Percentiles rank a stretch among this genome's conserved stretches.
Conservation (phyloP, 164 flowering plant species). For the Piper betle region DNA sequence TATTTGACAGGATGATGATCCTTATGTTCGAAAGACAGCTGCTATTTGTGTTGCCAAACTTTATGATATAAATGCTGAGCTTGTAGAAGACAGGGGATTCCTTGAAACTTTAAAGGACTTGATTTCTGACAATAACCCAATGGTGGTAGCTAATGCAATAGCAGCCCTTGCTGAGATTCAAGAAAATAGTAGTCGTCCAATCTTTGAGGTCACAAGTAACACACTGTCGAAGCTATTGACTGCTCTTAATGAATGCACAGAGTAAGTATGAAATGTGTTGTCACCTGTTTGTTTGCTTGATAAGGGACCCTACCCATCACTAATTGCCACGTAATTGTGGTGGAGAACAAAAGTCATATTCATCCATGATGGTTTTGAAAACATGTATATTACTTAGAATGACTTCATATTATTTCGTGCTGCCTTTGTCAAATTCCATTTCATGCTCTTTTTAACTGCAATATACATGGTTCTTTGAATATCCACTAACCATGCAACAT, state of each 20-base stretch:
- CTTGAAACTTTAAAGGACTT: conserved; percentile 91
- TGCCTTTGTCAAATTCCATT: no score
- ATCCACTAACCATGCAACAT: no score
- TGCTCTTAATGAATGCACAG: conserved; percentile 96
- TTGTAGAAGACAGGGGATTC: conserved; percentile 97
- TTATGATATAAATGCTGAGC: conserved; percentile 95
- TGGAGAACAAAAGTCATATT: no score
- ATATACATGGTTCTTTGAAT: no score
- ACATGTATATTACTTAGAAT: no score
- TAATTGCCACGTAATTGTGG: no score
- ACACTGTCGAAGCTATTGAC: conserved; percentile 93
- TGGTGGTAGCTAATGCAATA: conserved; percentile 99
- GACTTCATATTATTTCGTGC: no score
- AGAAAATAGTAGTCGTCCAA: conserved; percentile 67
- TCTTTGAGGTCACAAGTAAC: conserved; percentile 81
- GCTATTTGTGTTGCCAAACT: conserved; percentile 99
- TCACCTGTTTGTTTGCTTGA: background rate
- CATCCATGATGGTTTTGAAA: no score
- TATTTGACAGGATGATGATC: conserved; percentile 89
- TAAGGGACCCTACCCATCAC: no score
- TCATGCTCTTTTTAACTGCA: no score
- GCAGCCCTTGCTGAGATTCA: conserved; percentile 99
- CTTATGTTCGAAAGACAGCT: conserved; percentile 99
- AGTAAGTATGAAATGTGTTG: conserved; percentile 36
- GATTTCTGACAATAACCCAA: conserved; percentile 96